phyloP scores from a whole-genome alignment of 192 early-diverging fungal genomes.

The Allomyces macrogynus region DNA sequence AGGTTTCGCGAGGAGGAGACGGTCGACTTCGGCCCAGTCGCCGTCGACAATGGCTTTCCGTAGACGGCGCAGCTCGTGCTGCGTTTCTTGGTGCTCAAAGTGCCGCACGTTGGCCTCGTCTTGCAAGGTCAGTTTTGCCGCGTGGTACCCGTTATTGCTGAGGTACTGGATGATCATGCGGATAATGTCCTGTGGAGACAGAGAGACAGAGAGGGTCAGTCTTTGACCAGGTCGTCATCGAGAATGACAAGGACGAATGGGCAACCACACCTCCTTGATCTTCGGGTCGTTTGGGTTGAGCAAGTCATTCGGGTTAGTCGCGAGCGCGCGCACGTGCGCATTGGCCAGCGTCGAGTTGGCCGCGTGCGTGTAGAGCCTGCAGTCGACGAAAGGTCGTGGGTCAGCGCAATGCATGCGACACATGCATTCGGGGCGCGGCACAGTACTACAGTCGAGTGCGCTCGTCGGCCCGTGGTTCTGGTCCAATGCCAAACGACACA shows the following conservation, averaged over 20 bases:
- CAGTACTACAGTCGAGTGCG: neutral
- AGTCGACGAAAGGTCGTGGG: neutral
- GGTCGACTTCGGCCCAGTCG: constrained; percentile 91
- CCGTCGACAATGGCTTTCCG: constrained; percentile 86
- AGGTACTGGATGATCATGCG: constrained; percentile 88
- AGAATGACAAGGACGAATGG: neutral
- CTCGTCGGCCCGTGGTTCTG: neutral
- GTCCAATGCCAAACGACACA: neutral
- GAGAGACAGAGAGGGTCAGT: no score
- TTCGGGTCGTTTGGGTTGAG: constrained; percentile 8
- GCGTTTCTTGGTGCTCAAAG: constrained; percentile 63
- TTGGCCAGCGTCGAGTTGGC: neutral
- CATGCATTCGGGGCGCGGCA: neutral
- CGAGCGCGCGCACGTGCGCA: neutral
- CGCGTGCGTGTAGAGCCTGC: neutral
- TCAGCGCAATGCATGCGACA: neutral
- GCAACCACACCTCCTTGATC: constrained; percentile 19
- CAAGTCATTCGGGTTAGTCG: neutral
- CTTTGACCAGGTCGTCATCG: no score
- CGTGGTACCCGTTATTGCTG: constrained; percentile 66
- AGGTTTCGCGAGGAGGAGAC: constrained; percentile 49
- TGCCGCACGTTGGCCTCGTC: constrained; percentile 92
- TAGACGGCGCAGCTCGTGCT: constrained; percentile 57
- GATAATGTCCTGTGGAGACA: constrained; percentile 56
- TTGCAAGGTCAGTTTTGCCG: constrained; percentile 62